Conservation (phyloP, 192 early-diverging fungal genomes). For the Coemansia sp. region DNA sequence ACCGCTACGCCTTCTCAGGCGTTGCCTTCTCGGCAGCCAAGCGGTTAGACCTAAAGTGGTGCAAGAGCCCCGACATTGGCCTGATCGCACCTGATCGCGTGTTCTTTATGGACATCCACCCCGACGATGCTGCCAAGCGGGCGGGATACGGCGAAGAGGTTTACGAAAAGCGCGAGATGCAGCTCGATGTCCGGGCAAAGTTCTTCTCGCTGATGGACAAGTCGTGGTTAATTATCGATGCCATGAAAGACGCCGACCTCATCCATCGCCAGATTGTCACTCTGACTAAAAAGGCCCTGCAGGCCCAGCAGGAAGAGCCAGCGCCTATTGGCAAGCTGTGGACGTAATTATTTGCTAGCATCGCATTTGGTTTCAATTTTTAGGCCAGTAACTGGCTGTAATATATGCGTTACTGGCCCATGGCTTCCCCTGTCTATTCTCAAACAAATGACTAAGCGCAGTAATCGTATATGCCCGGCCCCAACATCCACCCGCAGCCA, state of each 20-base stretch:
- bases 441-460: neutral
- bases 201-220: constrained; percentile 66
- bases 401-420: neutral
- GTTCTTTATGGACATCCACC: constrained; percentile 82
- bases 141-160: constrained; percentile 90
- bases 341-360: constrained; percentile 9
- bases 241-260: constrained; percentile 33
- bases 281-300: constrained; percentile 29
- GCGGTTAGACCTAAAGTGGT: constrained; percentile 84
- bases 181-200: constrained; percentile 70
- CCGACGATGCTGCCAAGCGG: constrained; percentile 71
- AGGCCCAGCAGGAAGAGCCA: constrained; percentile 32
- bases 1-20: constrained; percentile 96
- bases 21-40: constrained; percentile 91
- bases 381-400: neutral
- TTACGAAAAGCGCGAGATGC: constrained; percentile 85
- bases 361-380: neutral
- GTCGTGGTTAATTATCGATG: constrained; percentile 54
- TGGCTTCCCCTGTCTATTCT: neutral
- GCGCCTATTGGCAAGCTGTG: constrained; percentile 41
- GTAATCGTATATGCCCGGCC: neutral
- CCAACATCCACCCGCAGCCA: neutral
- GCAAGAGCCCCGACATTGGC: constrained; percentile 81
- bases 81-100: constrained; percentile 83
- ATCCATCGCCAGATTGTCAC: constrained; percentile 45